phyloP scores from a whole-genome alignment of 208 protist genomes.

The Wallacemonas sp. region DNA sequence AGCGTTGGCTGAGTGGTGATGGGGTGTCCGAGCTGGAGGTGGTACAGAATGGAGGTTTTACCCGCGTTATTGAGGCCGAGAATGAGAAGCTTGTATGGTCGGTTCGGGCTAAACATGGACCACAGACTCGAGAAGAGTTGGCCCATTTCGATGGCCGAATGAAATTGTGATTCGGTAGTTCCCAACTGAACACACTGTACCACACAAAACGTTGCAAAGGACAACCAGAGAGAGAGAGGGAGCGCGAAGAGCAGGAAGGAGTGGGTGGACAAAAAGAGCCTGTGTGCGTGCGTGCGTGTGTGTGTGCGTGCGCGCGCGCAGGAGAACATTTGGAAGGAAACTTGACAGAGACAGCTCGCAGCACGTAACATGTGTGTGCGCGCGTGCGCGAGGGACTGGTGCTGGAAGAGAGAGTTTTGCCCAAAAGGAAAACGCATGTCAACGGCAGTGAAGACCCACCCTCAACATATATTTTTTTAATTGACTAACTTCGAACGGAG shows the following conservation, averaged over 20 bases:
- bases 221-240: not conserved
- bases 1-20: conserved; percentile 98
- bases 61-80: conserved; percentile 96
- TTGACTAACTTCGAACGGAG: too few species aligned
- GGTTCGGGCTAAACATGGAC: conserved; percentile 48
- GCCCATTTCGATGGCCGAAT: conserved; percentile 68
- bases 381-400: too few species aligned
- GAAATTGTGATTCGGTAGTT: too few species aligned
- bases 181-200: not conserved
- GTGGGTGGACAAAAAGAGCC: not conserved
- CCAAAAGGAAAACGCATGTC: too few species aligned
- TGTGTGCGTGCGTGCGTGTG: too few species aligned
- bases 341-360: not conserved
- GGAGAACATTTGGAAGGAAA: conserved; percentile 1
- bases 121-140: conserved; percentile 69
- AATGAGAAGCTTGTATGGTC: conserved; percentile 92
- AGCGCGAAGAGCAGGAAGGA: not conserved
- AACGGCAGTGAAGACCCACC: too few species aligned
- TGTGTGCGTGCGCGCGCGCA: too few species aligned
- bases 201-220: not conserved
- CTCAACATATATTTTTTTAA: too few species aligned
- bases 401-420: too few species aligned
- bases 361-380: not conserved
- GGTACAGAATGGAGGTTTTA: conserved; percentile 98
- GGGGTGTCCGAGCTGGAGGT: conserved; percentile 96